phyloP scores from a whole-genome alignment of 306 rosid genomes.

The Arachis hypogaea region DNA sequence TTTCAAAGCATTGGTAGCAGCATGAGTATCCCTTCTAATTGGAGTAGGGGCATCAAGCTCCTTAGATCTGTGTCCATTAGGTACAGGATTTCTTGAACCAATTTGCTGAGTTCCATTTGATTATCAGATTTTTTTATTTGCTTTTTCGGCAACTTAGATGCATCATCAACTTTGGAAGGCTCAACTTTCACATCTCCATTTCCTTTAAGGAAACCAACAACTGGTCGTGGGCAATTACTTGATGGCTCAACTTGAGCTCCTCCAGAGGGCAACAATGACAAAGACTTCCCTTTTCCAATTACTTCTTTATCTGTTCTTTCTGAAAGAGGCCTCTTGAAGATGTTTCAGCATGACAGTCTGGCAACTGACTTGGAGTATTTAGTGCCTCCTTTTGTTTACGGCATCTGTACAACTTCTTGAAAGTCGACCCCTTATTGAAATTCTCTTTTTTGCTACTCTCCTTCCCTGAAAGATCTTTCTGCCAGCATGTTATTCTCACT shows the following conservation, averaged over 20 bases:
- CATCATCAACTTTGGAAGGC: slow-evolving; percentile 63
- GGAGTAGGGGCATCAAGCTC: slow-evolving; percentile 88
- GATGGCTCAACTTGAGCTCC: slow-evolving; percentile 57
- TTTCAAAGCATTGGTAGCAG: slow-evolving; percentile 76
- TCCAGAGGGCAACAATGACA: slow-evolving; percentile 58
- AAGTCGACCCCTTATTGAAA: slow-evolving; percentile 47
- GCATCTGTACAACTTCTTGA: slow-evolving; percentile 55
- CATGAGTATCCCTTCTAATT: slow-evolving; percentile 74
- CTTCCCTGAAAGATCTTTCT: slow-evolving; percentile 57
- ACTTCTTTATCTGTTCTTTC: slow-evolving; percentile 68
- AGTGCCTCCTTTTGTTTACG: slow-evolving; percentile 48
- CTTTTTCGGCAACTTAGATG: slow-evolving; percentile 57
- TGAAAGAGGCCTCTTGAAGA: slow-evolving; percentile 56
- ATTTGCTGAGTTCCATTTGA: slow-evolving; percentile 71
- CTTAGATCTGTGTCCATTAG: slow-evolving; percentile 69
- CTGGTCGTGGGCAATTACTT: slow-evolving; percentile 57
- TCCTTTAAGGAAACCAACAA: slow-evolving; percentile 58
- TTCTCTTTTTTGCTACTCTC: slow-evolving; percentile 64
- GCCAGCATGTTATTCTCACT: slow-evolving; percentile 47
- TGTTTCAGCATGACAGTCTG: slow-evolving; percentile 61
- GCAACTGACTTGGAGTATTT: slow-evolving; percentile 50
- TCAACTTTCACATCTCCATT: slow-evolving; percentile 56
- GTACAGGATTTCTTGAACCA: slow-evolving; percentile 62
- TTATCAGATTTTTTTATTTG: slow-evolving; percentile 65
- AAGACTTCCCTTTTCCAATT: slow-evolving; percentile 59